phyloP scores from a whole-genome alignment of 1,284 basidiomycete genomes.

The Neotropicomus parvogracilis region DNA sequence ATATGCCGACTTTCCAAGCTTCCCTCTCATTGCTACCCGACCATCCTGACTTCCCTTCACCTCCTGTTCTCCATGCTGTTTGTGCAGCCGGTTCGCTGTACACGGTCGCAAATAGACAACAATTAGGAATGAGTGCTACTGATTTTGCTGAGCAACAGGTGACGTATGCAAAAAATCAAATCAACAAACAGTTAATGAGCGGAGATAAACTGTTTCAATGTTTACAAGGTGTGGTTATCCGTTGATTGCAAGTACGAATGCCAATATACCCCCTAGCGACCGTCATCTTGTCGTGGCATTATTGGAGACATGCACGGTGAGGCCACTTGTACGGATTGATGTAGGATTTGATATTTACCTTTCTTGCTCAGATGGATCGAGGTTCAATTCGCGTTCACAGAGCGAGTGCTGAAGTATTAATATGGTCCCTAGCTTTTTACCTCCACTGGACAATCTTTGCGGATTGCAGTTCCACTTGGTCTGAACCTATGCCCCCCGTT shows the following conservation, averaged over 20 bases:
- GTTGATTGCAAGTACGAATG: neutral
- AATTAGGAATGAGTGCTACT: neutral
- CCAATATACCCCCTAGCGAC: conserved; percentile 42
- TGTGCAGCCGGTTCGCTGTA: conserved; percentile 72
- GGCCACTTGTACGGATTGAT: conserved; percentile 9
- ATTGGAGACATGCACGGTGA: conserved; percentile 67
- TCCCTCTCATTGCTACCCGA: conserved; percentile 59
- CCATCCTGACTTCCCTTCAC: conserved; percentile 68
- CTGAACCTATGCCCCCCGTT: conserved; percentile 69
- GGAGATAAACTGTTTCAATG: conserved; percentile 58
- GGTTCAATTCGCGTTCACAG: conserved; percentile 36
- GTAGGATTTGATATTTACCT: neutral
- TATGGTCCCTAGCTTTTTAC: conserved; percentile 50
- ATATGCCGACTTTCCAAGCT: conserved; percentile 60
- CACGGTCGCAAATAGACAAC: conserved; percentile 48
- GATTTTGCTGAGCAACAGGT: conserved; percentile 65
- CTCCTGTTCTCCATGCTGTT: conserved; percentile 68
- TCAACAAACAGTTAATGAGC: conserved; percentile 46
- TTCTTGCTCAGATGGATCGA: conserved; percentile 68
- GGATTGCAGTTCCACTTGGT: conserved; percentile 60
- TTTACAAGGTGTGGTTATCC: conserved; percentile 49
- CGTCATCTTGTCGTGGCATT: conserved; percentile 65
- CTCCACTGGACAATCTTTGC: conserved; percentile 53
- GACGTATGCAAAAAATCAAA: conserved; percentile 49
- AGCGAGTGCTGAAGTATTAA: conserved; percentile 6